These are phyloP conservation scores for Fusarium compactum DNA, from an alignment of 2,329 filamentous ascomycete species.

Conservation along the genomic window DNA sequence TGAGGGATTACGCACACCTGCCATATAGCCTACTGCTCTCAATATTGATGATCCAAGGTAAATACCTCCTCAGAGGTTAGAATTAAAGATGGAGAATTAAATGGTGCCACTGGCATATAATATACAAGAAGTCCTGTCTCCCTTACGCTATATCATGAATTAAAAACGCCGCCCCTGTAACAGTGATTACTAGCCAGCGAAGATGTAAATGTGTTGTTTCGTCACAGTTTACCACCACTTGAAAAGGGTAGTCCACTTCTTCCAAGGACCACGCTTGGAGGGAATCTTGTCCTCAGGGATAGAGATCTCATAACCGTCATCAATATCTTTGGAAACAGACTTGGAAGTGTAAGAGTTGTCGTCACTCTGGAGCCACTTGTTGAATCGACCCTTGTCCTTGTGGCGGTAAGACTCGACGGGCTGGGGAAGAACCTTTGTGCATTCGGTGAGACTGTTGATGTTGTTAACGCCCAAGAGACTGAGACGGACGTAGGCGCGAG, in stretches of 20 bases:
- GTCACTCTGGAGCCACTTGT: slow-evolving; percentile 48
- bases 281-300: slow-evolving; percentile 42
- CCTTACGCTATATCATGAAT: slow-evolving; percentile 16
- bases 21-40: too few relatives aligned
- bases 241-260: slow-evolving; percentile 19
- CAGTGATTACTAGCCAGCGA: background rate
- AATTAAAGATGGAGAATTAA: slow-evolving; percentile 8
- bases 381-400: slow-evolving; percentile 39
- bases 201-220: background rate
- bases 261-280: slow-evolving; percentile 28
- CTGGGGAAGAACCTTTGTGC: slow-evolving; percentile 64
- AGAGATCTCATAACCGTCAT: slow-evolving; percentile 42
- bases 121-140: slow-evolving; percentile 19
- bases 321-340: slow-evolving; percentile 42
- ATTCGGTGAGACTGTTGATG: slow-evolving; percentile 67
- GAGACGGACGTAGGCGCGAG: slow-evolving; percentile 65
- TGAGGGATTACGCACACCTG: too few relatives aligned
- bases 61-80: background rate
- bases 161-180: slow-evolving; percentile 4
- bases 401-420: slow-evolving; percentile 31
- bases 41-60: background rate
- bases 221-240: slow-evolving; percentile 35
- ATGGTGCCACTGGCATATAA: slow-evolving; percentile 13
- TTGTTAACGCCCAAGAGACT: slow-evolving; percentile 68
- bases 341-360: slow-evolving; percentile 46